A percentile compares a stretch with the other conserved stretches of the same genome.
Conservation (phyloP, 2,329 filamentous ascomycete species). For the Fusarium udum region DNA sequence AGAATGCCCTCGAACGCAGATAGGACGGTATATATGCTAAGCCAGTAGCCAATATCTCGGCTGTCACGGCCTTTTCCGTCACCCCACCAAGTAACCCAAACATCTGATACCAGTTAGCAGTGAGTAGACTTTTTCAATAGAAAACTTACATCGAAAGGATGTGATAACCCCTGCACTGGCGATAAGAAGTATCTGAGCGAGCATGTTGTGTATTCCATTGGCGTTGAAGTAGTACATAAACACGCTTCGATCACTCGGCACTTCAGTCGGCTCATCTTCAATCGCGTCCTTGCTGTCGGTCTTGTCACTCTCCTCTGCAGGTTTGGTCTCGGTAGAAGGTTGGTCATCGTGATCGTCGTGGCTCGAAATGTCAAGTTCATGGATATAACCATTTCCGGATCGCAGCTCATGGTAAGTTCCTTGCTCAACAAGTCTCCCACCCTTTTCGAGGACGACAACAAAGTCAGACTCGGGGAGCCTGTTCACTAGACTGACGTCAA, state of each 20-base stretch:
- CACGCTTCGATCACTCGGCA: slow-evolving; percentile 39
- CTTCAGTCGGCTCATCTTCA: background rate
- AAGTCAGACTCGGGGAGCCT: slow-evolving; percentile 53
- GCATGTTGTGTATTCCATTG: slow-evolving; percentile 34
- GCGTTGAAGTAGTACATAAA: slow-evolving; percentile 45
- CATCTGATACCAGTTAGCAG: slow-evolving; percentile 21
- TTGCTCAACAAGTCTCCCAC: slow-evolving; percentile 55
- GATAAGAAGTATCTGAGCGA: slow-evolving; percentile 23
- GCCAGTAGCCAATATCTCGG: slow-evolving; percentile 44
- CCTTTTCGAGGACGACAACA: slow-evolving; percentile 54
- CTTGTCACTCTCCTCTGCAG: background rate
- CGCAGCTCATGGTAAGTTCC: slow-evolving; percentile 51
- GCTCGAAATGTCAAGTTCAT: slow-evolving; percentile 48
- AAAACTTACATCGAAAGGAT: slow-evolving; percentile 40
- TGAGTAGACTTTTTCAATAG: background rate
- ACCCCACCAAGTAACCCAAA: slow-evolving; percentile 48
- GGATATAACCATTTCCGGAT: slow-evolving; percentile 49
- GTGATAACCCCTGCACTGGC: slow-evolving; percentile 29
- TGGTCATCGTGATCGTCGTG: slow-evolving; percentile 21
- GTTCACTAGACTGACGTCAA: slow-evolving; percentile 34
- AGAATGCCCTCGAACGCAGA: slow-evolving; percentile 39
- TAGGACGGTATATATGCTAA: slow-evolving; percentile 42
- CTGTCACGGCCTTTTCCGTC: slow-evolving; percentile 41
- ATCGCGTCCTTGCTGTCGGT: background rate
- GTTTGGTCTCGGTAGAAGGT: background rate